Evolutionary conservation across 352 stramenopile species (phyloP), one percentile per base, ranked within the genome.

Genomic region (Globisporangium canariense): DNA sequence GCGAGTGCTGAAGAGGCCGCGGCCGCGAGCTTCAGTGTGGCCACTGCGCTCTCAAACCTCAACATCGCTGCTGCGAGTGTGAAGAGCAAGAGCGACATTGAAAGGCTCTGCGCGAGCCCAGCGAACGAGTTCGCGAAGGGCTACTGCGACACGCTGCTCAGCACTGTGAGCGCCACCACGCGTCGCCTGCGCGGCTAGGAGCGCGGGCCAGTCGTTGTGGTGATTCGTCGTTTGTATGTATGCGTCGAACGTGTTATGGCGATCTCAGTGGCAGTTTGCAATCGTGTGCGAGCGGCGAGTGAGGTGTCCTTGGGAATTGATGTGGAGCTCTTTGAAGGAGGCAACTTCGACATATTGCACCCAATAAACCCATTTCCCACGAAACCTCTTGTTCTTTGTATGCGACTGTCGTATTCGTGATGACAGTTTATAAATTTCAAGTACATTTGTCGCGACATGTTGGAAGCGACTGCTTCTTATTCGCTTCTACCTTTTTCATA

Each of bases 71-170:
- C 50, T 41, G 50, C 50, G 14, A 11, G 50, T 10, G 50, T 56
- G 25, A 28, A 56, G 32, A 25, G 5, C 28, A 56, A 38, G 28
- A 34, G 22, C 16, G 50, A 41, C 28, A 38, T 56, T n/a, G 50
- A 56, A n/a, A 38, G 22, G 16, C 50, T 56, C 50, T 56, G 50
- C 6, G 50, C 25, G 28, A 56, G 50, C 28, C 50, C 28, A 40
- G 50, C 28, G 50, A 56, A 56, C 16, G 28, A 56, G 20, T 56
- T 56, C 32, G 50, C 28, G 25, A 56, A 56, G 16, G 14, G 50
- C 50, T 56, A 56, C 50, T 56, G 50, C 6, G 7, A 16, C 50
- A 22, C 50, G 28, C 10, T 56, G 50, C 28, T 56, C 6, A 56
- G 4, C 14, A 1, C 32, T 4, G 25, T 13, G 28, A 56, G 50